Evolutionary conservation across 306 rosid species (phyloP), one percentile per base, ranked within the genome.

Genomic region (Abrus pulchellus): DNA sequence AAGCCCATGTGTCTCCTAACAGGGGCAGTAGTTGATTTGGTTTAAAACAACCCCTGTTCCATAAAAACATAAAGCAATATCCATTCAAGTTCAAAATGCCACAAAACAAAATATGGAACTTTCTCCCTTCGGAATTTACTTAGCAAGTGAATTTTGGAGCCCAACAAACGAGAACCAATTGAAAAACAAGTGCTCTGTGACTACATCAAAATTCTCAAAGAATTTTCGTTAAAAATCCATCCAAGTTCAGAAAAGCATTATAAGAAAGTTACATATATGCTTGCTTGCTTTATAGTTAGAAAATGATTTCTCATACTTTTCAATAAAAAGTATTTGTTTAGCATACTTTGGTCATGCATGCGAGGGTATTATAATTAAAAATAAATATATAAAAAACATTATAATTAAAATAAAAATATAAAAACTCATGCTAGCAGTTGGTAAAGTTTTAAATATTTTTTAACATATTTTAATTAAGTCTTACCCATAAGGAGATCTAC

Each of bases 81-180:
- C 3, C 27, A n/a, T 61, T 34, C 27, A 55, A 45, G 13, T 6
- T 9, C 28, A 27, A 20, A 9, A 72, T 6, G 38, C 45, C 6
- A 40, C 33, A 9, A 30, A 55, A 33, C 52, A 43, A 36, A 53
- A 14, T 1, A 52, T 30, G 4, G 38, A 59, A 75, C 48, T 82
- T 53, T 77, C 75, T 69, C 20, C 30, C 30, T 28, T 9, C 5
- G 69, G 36, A 77, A 77, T 20, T 40, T 70, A 53, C 79, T 53
- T 3, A 38, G 66, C 60, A 49, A 27, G n/a, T 47, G 33, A 27
- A 41, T 14, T 45, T 74, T 30, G 10, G 61, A 56, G 8, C 5
- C 36, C 50, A 34, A 50, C 29, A n/a, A 65, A 14, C 7, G 2
- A 32, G 1, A 50, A 20, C 53, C 75, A 72, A 38, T 38, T 72